Evolutionary conservation across 164 flowering plant genomes (phyloP).

Genomic region (Aristolochia fimbriata): DNA sequence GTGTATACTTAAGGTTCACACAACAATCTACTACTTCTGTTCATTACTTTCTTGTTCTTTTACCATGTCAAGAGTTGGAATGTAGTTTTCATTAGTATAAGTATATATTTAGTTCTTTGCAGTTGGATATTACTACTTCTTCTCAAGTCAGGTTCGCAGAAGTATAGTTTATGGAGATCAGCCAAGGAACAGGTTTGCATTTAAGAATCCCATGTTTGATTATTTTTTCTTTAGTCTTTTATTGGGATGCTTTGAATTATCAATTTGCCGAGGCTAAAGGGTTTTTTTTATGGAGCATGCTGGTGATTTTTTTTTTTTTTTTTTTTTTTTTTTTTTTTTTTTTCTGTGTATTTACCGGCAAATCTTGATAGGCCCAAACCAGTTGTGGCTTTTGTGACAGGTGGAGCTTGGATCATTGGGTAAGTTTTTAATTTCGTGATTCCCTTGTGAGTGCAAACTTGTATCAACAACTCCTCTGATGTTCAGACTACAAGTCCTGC

Average conservation of each 20-base stretch:
- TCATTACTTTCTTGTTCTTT: neutral
- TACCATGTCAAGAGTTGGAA: neutral
- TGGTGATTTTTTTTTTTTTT: neutral
- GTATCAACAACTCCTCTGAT: neutral
- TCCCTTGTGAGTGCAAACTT: neutral
- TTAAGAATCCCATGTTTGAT: neutral
- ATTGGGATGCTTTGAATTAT: too few species aligned
- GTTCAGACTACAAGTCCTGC: neutral
- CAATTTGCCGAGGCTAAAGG: too few species aligned
- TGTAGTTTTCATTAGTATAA: neutral
- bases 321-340: too few species aligned
- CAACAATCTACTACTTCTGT: neutral
- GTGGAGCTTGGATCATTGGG: slow-evolving; percentile 99
- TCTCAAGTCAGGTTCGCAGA: slow-evolving; percentile 64
- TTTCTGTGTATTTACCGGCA: slow-evolving; percentile 55
- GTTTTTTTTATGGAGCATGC: neutral
- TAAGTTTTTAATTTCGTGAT: slow-evolving; percentile 20
- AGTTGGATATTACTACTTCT: slow-evolving; percentile 85
- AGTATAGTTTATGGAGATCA: slow-evolving; percentile 82
- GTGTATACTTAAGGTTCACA: neutral
- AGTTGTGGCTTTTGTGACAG: slow-evolving; percentile 91
- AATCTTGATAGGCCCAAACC: slow-evolving; percentile 54
- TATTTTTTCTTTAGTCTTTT: neutral
- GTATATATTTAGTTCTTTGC: slow-evolving; percentile 14
- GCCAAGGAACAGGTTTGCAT: slow-evolving; percentile 67